phyloP scores from a whole-genome alignment of 2,329 filamentous ascomycete genomes.

The Dothidotthia symphoricarpi region DNA sequence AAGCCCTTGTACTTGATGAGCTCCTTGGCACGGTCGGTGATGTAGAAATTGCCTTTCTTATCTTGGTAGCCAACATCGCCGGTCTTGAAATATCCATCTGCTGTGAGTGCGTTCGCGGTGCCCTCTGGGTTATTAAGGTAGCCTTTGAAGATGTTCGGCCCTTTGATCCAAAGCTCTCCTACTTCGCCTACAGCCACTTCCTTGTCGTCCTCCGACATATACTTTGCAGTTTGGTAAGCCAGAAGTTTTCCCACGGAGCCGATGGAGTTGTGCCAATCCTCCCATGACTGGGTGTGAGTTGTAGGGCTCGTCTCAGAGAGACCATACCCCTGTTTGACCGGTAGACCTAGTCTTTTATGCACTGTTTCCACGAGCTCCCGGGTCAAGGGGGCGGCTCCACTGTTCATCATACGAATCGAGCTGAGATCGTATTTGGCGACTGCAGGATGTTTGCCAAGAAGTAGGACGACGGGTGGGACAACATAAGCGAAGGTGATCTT shows the following conservation, averaged over 20 bases:
- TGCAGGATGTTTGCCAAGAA: conserved; percentile 74
- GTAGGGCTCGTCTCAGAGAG: conserved; percentile 83
- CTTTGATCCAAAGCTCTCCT: conserved; percentile 65
- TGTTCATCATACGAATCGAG: conserved; percentile 78
- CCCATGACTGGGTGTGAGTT: conserved; percentile 70
- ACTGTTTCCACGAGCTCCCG: conserved; percentile 74
- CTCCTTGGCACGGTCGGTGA: conserved; percentile 69
- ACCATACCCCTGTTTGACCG: conserved; percentile 90
- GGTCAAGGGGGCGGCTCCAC: conserved; percentile 81
- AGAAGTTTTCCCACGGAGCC: conserved; percentile 76
- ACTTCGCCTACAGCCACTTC: conserved; percentile 63
- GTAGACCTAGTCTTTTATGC: conserved; percentile 70
- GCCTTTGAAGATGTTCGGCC: conserved; percentile 76
- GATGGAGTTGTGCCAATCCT: conserved; percentile 72
- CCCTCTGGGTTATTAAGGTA: conserved; percentile 73
- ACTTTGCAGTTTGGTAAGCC: conserved; percentile 77
- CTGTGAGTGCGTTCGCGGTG: conserved; percentile 67
- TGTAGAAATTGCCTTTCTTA: conserved; percentile 76
- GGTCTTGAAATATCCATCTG: conserved; percentile 85
- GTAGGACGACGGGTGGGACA: conserved; percentile 79
- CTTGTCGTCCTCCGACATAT: conserved; percentile 62
- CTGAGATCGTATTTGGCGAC: conserved; percentile 80
- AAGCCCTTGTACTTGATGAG: conserved; percentile 49
- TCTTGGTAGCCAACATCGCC: conserved; percentile 84
- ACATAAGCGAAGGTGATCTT: conserved; percentile 76